Percentiles rank a stretch among this genome's conserved stretches.
Conservation (phyloP, 805 yeast species). For the Saturnispora bothae region DNA sequence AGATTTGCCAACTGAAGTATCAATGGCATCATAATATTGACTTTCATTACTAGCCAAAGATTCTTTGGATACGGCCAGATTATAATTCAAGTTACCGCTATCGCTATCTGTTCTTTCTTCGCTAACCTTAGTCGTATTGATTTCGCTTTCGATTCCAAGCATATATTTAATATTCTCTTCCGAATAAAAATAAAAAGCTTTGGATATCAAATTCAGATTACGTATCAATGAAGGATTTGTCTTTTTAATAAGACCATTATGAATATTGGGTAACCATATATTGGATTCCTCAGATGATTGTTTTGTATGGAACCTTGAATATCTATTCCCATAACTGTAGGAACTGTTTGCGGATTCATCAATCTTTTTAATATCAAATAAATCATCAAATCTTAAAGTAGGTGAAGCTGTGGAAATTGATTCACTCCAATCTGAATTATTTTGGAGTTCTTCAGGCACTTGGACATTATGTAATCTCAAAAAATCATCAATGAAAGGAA, state of each 20-base stretch:
- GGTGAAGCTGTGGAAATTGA: conserved; percentile 9
- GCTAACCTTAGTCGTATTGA: neutral
- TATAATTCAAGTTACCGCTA: neutral
- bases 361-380: conserved; percentile 4
- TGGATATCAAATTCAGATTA: conserved; percentile 2
- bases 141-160: neutral
- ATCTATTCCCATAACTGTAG: neutral
- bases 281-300: neutral
- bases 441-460: neutral
- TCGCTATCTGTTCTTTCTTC: neutral
- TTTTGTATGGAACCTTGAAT: neutral
- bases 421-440: conserved; percentile 1
- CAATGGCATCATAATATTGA: neutral
- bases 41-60: neutral
- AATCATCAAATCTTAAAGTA: conserved; percentile 1
- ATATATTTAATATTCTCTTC: conserved; percentile 1
- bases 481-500: conserved; percentile 16
- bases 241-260: conserved; percentile 1
- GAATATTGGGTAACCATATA: conserved; percentile 8
- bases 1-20: no score
- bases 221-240: conserved; percentile 3
- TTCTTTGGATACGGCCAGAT: neutral
- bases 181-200: conserved; percentile 2
- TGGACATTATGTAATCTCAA: neutral
- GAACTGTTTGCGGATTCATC: conserved; percentile 4